Evolutionary conservation across 176 grass and related monocot genomes (phyloP).

Genomic region (Aechmea fasciata): DNA sequence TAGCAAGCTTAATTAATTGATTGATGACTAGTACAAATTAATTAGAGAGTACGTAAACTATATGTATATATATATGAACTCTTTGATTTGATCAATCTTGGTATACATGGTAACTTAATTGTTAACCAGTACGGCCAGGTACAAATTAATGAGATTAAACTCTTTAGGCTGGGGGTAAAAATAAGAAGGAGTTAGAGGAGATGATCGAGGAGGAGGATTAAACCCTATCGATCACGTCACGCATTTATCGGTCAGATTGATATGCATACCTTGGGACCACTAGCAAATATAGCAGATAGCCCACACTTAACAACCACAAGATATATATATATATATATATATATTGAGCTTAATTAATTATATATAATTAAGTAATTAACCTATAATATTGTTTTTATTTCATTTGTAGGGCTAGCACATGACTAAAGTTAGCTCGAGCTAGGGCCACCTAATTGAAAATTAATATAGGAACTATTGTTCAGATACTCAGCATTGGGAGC

Average conservation of each 20-base stretch:
- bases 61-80: too few species aligned
- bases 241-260: neutral
- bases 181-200: too few species aligned
- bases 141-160: too few species aligned
- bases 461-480: neutral
- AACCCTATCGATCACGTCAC: too few species aligned
- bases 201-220: too few species aligned
- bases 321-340: neutral
- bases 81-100: too few species aligned
- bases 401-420: neutral
- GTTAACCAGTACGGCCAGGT: too few species aligned
- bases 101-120: too few species aligned
- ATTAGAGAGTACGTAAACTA: too few species aligned
- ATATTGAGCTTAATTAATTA: neutral
- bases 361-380: neutral
- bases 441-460: neutral
- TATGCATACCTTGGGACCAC: neutral
- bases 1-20: too few species aligned
- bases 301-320: conserved; percentile 1
- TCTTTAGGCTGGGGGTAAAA: too few species aligned
- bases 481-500: neutral
- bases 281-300: neutral
- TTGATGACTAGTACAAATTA: too few species aligned
- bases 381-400: neutral
- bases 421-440: neutral